Evolutionary conservation across 306 rosid species (phyloP), one percentile per base, ranked within the genome.

Genomic region (Sindora glabra): DNA sequence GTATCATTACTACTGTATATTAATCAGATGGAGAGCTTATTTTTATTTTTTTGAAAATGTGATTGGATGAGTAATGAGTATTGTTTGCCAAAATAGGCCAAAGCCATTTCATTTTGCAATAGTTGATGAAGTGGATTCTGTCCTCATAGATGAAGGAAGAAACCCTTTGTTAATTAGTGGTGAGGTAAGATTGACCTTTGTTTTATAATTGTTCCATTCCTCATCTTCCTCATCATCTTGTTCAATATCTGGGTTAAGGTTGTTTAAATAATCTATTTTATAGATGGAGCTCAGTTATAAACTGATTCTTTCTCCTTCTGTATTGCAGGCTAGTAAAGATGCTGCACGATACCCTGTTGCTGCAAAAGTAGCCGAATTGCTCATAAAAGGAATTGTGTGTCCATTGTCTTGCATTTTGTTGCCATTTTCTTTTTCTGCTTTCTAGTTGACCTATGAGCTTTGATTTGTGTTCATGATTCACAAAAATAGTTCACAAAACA

Each of bases 61-160:
- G 53, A 51, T 30, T 42, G 69, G 50, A 22, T 68, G 62, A 13
- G 33, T 47, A 34, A 67, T 37, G 22, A 48, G 56, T 49, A 5
- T 70, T 36, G 44, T 77, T 27, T 70, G 51, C 55, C 73, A 56
- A 51, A 65, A 56, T 80, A 92, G 98, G 95, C 96, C 98, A 70
- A 86, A 81, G 67, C 95, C 98, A 57, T 92, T 92, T 79, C 95
- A 81, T 83, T 92, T 85, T 83, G 98, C 89, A 45, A 92, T 92
- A 67, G 98, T 92, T 53, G 96, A 92, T 78, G 98, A 92, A 77
- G 98, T 88, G 54, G 98, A 88, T 68, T 92, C 96, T 7, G 98
- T 88, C 66, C 86, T 92, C 69, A 88, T 92, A 51, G 96, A 92
- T 34, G 98, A 92, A 72, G 98, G 98, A 78, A 78, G 96, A 76